phyloP scores from a whole-genome alignment of 148 eudicot species.

The Chenopodium suecicum region DNA sequence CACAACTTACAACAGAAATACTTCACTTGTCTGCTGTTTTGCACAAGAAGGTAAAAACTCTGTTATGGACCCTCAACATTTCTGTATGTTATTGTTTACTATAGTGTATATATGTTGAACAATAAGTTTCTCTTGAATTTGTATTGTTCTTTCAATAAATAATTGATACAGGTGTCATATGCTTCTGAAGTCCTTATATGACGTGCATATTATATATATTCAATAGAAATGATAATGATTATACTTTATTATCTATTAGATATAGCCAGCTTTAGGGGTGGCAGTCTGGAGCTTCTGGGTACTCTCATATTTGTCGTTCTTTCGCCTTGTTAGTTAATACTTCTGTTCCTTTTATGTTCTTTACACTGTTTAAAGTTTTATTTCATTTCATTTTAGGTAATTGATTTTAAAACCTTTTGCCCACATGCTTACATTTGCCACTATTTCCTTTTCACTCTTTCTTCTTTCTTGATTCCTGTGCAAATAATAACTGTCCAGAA shows the following conservation, averaged over 20 bases:
- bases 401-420: too few relatives aligned
- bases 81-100: background rate
- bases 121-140: background rate
- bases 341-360: too few relatives aligned
- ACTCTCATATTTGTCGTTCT: background rate
- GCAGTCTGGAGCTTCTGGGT: too few relatives aligned
- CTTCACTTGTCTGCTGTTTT: conserved; percentile 32
- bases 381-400: too few relatives aligned
- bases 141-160: background rate
- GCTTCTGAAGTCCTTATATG: background rate
- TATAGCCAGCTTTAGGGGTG: background rate
- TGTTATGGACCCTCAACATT: background rate
- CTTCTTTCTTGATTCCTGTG: too few relatives aligned
- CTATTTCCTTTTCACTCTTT: too few relatives aligned
- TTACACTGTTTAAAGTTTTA: too few relatives aligned
- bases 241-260: background rate
- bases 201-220: background rate
- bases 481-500: too few relatives aligned
- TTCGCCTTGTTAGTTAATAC: too few relatives aligned
- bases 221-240: background rate
- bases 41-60: conserved; percentile 33
- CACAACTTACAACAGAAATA: conserved; percentile 33
- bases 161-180: background rate
- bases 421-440: too few relatives aligned
- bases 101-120: background rate